These are phyloP conservation scores for Sugiyamaella floridensis DNA, from an alignment of 805 yeast genomes.

Conservation along the genomic window DNA sequence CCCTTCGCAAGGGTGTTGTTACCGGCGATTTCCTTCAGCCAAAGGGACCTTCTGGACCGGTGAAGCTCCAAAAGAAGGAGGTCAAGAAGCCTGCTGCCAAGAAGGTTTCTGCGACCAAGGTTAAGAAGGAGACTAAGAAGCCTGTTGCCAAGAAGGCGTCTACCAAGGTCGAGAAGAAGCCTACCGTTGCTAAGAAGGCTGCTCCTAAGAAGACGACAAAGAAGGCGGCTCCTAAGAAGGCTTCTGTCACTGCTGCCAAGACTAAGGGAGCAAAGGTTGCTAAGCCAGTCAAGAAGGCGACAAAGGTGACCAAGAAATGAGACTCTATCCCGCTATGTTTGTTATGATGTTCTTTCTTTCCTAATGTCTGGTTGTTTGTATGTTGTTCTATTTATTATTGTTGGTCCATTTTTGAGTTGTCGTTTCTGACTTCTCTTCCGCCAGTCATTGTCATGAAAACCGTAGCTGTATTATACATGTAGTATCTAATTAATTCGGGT, in stretches of 20 bases:
- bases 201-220: conserved; percentile 26
- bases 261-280: conserved; percentile 24
- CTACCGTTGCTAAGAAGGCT: conserved; percentile 22
- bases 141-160: conserved; percentile 23
- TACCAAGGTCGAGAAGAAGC: conserved; percentile 17
- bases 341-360: background rate
- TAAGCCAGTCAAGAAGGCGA: conserved; percentile 24
- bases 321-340: conserved; percentile 21
- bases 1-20: conserved; percentile 74
- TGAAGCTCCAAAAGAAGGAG: conserved; percentile 52
- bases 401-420: conserved; percentile 9
- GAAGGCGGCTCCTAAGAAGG: conserved; percentile 14
- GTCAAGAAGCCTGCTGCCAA: conserved; percentile 25
- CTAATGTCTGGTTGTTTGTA: conserved; percentile 1
- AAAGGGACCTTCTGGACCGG: conserved; percentile 85
- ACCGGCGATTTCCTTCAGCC: conserved; percentile 75
- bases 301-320: conserved; percentile 43
- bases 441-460: background rate
- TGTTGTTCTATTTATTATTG: conserved; percentile 1
- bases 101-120: conserved; percentile 16
- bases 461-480: background rate
- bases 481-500: conserved; percentile 2
- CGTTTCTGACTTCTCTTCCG: background rate
- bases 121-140: conserved; percentile 25
- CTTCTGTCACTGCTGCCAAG: conserved; percentile 16